phyloP scores from a whole-genome alignment of 139 green algal species.

The Micractinium sp. region DNA sequence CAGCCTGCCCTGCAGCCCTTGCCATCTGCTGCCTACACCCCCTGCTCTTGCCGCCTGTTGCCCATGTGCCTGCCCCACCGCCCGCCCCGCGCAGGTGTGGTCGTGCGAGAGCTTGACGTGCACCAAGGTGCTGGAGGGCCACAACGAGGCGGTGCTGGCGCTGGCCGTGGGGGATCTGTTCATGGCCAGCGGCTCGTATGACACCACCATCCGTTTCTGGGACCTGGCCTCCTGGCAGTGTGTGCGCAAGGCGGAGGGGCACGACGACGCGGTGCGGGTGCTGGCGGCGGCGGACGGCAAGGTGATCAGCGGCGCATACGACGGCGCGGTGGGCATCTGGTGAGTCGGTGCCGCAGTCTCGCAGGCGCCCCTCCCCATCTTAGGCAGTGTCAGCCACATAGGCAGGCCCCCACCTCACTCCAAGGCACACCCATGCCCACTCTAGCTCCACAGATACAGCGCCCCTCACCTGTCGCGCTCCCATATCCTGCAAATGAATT shows the following conservation, averaged over 20 bases:
- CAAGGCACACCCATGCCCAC: neutral
- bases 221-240: conserved; percentile 84
- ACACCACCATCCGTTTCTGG: conserved; percentile 92
- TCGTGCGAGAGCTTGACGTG: conserved; percentile 16
- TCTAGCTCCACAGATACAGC: neutral
- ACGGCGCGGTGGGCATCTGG: conserved; percentile 92
- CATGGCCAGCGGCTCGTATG: conserved; percentile 83
- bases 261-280: conserved; percentile 93
- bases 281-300: conserved; percentile 72
- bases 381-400: neutral
- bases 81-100: conserved; percentile 13
- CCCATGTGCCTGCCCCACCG: neutral
- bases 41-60: neutral
- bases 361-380: neutral
- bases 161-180: conserved; percentile 77
- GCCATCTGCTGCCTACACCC: neutral
- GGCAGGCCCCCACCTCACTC: neutral
- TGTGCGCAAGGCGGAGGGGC: conserved; percentile 86
- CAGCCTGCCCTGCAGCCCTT: neutral
- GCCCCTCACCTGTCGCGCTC: neutral
- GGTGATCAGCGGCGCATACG: conserved; percentile 92
- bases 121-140: conserved; percentile 77
- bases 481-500: neutral
- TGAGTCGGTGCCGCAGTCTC: neutral
- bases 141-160: conserved; percentile 93